Percentiles rank a stretch among this genome's conserved stretches.
These are phyloP conservation scores for Hymenoscyphus albidus DNA, from an alignment of 2,329 filamentous ascomycete genomes.

Conservation along the genomic window DNA sequence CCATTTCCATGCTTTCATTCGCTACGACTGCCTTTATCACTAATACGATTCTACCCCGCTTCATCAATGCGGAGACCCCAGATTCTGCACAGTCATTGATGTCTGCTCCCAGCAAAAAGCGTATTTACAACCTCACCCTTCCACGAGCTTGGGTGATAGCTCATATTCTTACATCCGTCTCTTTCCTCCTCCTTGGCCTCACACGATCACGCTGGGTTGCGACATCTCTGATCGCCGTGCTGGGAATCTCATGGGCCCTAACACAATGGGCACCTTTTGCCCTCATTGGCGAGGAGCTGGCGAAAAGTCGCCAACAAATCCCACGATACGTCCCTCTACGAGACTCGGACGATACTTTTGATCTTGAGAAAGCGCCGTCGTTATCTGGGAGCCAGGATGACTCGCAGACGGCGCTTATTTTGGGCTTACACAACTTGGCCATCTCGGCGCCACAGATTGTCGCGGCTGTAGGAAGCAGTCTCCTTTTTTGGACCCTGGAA, in stretches of 20 bases:
- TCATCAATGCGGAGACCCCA: background rate
- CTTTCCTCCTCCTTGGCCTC: constrained; percentile 10
- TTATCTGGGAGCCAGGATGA: background rate
- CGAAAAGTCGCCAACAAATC: constrained; percentile 5
- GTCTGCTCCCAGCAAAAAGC: background rate
- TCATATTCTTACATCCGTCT: constrained; percentile 12
- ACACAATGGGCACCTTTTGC: constrained; percentile 34
- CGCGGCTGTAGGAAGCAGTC: constrained; percentile 10
- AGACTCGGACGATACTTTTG: background rate
- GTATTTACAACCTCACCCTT: constrained; percentile 12
- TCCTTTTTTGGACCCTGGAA: constrained; percentile 6
- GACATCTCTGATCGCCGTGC: constrained; percentile 9
- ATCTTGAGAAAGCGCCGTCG: constrained; percentile 5
- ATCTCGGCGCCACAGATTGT: constrained; percentile 13
- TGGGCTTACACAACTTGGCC: constrained; percentile 10
- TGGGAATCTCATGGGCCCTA: constrained; percentile 32
- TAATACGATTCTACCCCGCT: constrained; percentile 8
- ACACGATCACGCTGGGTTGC: constrained; percentile 6
- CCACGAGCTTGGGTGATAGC: constrained; percentile 21
- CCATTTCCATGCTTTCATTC: constrained; percentile 10
- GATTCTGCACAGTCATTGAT: background rate
- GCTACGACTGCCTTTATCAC: constrained; percentile 7
- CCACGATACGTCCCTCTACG: background rate
- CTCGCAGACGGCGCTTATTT: constrained; percentile 6
- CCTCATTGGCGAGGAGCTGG: constrained; percentile 31